Conservation (phyloP, 1,139 yeast genomes). For the Yamadazyma kanchanaburiensis region DNA sequence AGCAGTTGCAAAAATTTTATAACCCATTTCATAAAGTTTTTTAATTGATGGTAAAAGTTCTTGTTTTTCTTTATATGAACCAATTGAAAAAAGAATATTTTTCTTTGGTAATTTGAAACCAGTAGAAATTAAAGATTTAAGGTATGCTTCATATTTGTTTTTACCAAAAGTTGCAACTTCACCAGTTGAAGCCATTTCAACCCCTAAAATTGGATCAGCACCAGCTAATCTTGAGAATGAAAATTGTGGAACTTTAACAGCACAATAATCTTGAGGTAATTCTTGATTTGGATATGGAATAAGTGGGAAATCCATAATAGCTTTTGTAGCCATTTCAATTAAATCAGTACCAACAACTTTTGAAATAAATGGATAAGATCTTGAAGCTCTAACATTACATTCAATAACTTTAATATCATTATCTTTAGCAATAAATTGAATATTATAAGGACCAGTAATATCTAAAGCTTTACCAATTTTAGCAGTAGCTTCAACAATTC, state of each 20-base stretch:
- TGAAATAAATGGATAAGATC: slow-evolving; percentile 98
- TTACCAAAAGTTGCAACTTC: slow-evolving; percentile 98
- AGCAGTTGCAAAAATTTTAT: slow-evolving; percentile 91
- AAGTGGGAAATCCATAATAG: slow-evolving; percentile 85
- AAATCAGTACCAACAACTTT: slow-evolving; percentile 96
- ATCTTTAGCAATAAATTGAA: slow-evolving; percentile 92
- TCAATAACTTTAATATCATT: slow-evolving; percentile 93
- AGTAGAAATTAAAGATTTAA: slow-evolving; percentile 90
- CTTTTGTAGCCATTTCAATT: slow-evolving; percentile 97
- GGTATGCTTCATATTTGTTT: slow-evolving; percentile 94
- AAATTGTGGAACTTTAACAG: slow-evolving; percentile 96
- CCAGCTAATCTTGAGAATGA: slow-evolving; percentile 97
- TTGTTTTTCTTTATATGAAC: slow-evolving; percentile 95
- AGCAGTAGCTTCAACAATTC: slow-evolving; percentile 94
- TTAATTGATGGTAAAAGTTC: slow-evolving; percentile 87
- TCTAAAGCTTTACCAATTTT: slow-evolving; percentile 94
- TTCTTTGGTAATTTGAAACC: slow-evolving; percentile 95
- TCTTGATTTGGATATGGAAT: slow-evolving; percentile 86
- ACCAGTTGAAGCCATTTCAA: slow-evolving; percentile 99
- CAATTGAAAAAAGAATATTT: slow-evolving; percentile 89
- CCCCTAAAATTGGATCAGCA: slow-evolving; percentile 98
- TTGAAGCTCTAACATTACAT: slow-evolving; percentile 97
- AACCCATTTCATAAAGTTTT: slow-evolving; percentile 81
- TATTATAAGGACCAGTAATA: slow-evolving; percentile 97
- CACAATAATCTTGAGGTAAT: slow-evolving; percentile 92